phyloP scores from a whole-genome alignment of 2,329 filamentous ascomycete genomes.

The Furcasterigmium furcatum region DNA sequence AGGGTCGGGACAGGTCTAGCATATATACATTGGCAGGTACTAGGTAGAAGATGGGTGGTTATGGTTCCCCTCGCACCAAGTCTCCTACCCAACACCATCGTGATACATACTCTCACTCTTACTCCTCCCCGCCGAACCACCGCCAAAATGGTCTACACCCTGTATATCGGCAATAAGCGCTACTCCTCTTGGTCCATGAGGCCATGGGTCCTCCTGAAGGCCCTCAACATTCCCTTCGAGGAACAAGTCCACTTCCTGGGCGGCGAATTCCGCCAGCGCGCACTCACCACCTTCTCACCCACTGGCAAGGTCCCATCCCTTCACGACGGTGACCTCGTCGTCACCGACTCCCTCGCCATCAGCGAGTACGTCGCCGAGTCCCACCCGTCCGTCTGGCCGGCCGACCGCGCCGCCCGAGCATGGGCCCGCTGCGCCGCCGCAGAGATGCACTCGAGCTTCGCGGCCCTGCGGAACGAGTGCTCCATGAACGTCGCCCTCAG shows the following conservation, averaged over 20 bases:
- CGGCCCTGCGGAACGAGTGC: constrained; percentile 35
- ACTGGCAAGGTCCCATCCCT: constrained; percentile 38
- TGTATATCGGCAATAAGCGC: constrained; percentile 41
- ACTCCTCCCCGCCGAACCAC: not conserved
- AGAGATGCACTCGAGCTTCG: constrained; percentile 44
- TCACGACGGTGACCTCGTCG: constrained; percentile 23
- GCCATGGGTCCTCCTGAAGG: constrained; percentile 40
- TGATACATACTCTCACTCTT: no score
- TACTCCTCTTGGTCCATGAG: constrained; percentile 45
- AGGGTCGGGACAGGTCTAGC: no score
- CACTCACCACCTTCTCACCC: constrained; percentile 28
- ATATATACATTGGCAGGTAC: no score
- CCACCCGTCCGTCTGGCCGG: constrained; percentile 38
- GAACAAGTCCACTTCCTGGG: constrained; percentile 32
- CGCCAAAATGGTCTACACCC: constrained; percentile 28
- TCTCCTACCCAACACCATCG: no score
- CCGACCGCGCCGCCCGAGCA: constrained; percentile 31
- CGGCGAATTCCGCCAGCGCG: constrained; percentile 20
- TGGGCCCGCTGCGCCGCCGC: constrained; percentile 39
- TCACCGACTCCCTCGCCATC: constrained; percentile 46
- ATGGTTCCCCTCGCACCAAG: no score
- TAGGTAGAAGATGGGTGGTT: no score
- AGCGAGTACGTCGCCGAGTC: constrained; percentile 42
- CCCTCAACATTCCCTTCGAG: constrained; percentile 37
- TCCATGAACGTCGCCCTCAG: constrained; percentile 37